Base-by-base conservation (phyloP, 139 green algal genomes). In the Chlorella sp. region DNA sequence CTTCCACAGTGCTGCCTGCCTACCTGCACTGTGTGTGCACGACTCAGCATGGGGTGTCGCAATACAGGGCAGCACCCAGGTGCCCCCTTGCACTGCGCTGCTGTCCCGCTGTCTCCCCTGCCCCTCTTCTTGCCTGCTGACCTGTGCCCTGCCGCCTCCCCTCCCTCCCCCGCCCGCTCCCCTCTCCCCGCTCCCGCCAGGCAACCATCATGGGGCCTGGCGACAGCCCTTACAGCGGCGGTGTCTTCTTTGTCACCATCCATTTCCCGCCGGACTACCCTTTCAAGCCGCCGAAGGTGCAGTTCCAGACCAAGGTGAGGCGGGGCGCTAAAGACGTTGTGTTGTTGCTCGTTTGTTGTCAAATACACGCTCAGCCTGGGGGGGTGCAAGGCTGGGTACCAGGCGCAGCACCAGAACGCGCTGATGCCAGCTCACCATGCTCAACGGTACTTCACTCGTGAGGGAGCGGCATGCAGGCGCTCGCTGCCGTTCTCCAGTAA, bases 271-370 rank as follows among this genome's bases (percentile, higher is more conserved):
- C 96, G 30, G 97, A 99, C 91, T 99, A 99, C 90, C 97, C 97
- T 18, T 99, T 99, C 96, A 99, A 99, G 93, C 96, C 96, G 61
- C 96, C 96, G 39, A 98, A 98, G 94, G 97, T 99, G 36, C 96
- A 98, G 83, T 99, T 99, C 88, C 93, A 97, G 91, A 99, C 97
- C n/a, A 98, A 98, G 94, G 93, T 93, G 71, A 64, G 42, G 80
- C 11, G 39, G 24, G 19, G 78, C 15, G 21, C 28, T 83, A 3
- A 3, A 14, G 26, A 2, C 4, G 26, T 11, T 36, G 69, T 37
- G 21, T 28, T 34, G 5, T 75, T 75, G 66, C 66, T 53, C 12
- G 12, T 32, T 80, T 80, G 73, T 80, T 80, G 15, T 42, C 32
- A 34, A 34, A 4, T 7, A 30, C 64, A 73, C n/a, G n/a, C n/a